These are phyloP conservation scores for Hypoxylon subgilvum DNA, from an alignment of 495 filamentous ascomycete species.

Conservation along the genomic window DNA sequence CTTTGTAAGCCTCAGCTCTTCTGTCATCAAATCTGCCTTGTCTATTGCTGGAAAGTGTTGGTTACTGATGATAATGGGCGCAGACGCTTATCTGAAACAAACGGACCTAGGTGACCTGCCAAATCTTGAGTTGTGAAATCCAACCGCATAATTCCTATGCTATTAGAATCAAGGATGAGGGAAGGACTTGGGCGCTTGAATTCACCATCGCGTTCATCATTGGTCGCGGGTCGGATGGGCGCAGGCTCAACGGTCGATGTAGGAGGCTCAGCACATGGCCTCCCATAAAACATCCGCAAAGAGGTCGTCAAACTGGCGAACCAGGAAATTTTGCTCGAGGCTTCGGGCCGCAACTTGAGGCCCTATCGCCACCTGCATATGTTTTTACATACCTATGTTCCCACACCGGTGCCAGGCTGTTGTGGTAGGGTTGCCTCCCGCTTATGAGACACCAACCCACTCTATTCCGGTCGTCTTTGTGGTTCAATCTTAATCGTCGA, in stretches of 20 bases:
- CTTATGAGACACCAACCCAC: not conserved
- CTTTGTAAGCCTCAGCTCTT: not conserved
- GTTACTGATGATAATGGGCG: not conserved
- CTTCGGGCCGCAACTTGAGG: no score
- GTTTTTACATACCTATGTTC: no score
- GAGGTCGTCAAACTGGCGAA: not conserved
- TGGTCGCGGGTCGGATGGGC: conserved; percentile 9
- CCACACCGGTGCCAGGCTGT: no score
- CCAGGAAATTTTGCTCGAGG: no score
- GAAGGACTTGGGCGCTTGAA: conserved; percentile 4
- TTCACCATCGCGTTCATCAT: not conserved
- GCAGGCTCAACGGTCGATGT: not conserved
- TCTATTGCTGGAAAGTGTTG: not conserved
- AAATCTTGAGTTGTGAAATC: not conserved
- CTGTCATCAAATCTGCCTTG: conserved; percentile 18
- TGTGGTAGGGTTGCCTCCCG: no score
- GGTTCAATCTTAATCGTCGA: not conserved
- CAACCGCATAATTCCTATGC: not conserved
- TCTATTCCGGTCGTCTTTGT: not conserved
- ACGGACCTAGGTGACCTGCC: not conserved
- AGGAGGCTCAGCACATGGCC: conserved; percentile 19
- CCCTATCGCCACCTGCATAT: no score
- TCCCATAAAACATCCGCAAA: not conserved
- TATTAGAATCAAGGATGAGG: not conserved
- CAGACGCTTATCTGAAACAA: conserved; percentile 9